Conservation (phyloP, 805 yeast genomes). For the Priceomyces melissophilus region DNA sequence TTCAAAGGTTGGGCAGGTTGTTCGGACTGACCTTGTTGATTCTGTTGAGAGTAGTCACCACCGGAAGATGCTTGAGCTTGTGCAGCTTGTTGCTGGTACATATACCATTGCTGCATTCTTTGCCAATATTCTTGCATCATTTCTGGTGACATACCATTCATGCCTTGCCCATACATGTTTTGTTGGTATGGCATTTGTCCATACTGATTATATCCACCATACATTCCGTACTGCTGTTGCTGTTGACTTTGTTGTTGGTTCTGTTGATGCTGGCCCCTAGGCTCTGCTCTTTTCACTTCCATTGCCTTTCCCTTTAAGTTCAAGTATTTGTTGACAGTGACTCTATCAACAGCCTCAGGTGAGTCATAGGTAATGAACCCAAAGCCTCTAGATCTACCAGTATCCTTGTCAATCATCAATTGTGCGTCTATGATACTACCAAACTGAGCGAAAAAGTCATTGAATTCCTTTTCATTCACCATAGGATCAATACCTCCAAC, state of each 20-base stretch:
- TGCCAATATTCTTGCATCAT: constrained; percentile 64
- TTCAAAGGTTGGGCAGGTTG: constrained; percentile 41
- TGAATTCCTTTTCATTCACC: constrained; percentile 88
- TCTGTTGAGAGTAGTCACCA: constrained; percentile 17
- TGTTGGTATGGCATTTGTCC: constrained; percentile 14
- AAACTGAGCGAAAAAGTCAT: constrained; percentile 78
- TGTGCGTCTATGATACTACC: constrained; percentile 95
- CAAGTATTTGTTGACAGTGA: constrained; percentile 75
- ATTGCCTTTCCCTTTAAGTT: constrained; percentile 81
- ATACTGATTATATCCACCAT: constrained; percentile 20
- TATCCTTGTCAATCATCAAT: constrained; percentile 94
- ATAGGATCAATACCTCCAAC: constrained; percentile 96
- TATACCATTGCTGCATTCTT: constrained; percentile 63
- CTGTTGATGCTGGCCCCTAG: constrained; percentile 64
- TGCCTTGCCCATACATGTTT: constrained; percentile 20
- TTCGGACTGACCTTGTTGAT: constrained; percentile 14
- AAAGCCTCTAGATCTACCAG: constrained; percentile 95
- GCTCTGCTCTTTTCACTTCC: constrained; percentile 83
- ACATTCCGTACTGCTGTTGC: constrained; percentile 20
- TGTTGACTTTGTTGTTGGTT: constrained; percentile 32
- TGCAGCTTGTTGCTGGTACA: constrained; percentile 53
- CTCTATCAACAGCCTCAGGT: constrained; percentile 89
- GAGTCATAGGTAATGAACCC: constrained; percentile 96
- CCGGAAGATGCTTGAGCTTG: constrained; percentile 19
- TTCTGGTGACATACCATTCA: constrained; percentile 42